A percentile compares a stretch with the other conserved stretches of the same genome.
Conservation (phyloP, 352 stramenopile species). For the Globisporangium viniferum region DNA sequence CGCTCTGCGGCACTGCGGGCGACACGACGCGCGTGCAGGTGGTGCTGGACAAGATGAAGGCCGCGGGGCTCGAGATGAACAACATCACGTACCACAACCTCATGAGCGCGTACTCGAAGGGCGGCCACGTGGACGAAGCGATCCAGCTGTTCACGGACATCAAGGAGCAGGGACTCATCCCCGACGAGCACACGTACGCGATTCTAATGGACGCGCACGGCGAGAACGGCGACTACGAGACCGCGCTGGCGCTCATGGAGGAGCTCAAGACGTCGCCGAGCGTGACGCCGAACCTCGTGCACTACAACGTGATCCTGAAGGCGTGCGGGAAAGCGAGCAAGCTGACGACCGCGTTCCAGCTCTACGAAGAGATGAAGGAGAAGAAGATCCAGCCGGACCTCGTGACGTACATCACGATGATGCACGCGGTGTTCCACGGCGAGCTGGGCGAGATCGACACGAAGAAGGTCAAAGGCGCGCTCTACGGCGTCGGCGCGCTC, state of each 20-base stretch:
- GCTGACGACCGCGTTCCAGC: conserved; percentile 65
- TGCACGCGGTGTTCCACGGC: conserved; percentile 84
- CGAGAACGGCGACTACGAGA: conserved; percentile 55
- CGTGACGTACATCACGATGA: conserved; percentile 85
- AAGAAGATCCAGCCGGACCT: conserved; percentile 63
- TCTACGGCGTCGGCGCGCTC: conserved; percentile 57
- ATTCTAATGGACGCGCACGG: conserved; percentile 76
- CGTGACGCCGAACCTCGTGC: conserved; percentile 45
- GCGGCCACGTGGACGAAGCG: conserved; percentile 41
- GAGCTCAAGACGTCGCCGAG: conserved; percentile 39
- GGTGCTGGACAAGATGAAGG: conserved; percentile 55
- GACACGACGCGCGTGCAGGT: conserved; percentile 47
- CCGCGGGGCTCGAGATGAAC: conserved; percentile 56
- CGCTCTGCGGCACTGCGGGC: conserved; percentile 38
- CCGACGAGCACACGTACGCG: conserved; percentile 62
- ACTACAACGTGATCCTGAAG: conserved; percentile 85
- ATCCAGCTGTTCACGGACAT: conserved; percentile 62
- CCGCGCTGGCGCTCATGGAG: conserved; percentile 46
- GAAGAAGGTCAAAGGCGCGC: conserved; percentile 59
- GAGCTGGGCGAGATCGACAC: conserved; percentile 65
- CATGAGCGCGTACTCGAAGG: conserved; percentile 66
- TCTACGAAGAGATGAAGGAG: conserved; percentile 86
- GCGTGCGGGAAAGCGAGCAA: conserved; percentile 68
- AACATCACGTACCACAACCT: conserved; percentile 70
- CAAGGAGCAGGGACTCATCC: conserved; percentile 40